Conservation (phyloP, 768 basidiomycete genomes). For the Naganishia onofrii region DNA sequence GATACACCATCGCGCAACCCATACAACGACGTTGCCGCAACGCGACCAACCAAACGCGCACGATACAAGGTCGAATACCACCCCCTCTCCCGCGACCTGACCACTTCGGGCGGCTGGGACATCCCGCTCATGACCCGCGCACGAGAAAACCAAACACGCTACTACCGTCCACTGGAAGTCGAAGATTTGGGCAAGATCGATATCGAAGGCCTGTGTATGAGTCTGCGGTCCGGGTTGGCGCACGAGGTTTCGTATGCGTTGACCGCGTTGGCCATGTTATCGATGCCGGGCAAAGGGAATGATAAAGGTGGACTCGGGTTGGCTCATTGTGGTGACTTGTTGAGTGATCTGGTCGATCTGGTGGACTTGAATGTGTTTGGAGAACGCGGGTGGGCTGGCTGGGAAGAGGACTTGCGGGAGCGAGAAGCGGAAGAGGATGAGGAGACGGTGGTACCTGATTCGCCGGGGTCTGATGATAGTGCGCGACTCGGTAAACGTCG, state of each 20-base stretch:
- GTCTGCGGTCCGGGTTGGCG: constrained; percentile 76
- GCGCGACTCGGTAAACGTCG: not conserved
- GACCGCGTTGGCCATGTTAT: constrained; percentile 77
- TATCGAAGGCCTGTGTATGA: constrained; percentile 89
- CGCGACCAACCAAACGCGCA: constrained; percentile 45
- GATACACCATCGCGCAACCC: not conserved
- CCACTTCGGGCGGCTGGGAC: constrained; percentile 78
- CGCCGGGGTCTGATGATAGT: not conserved
- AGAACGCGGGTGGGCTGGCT: constrained; percentile 42
- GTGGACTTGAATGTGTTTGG: constrained; percentile 76
- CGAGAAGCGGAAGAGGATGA: constrained; percentile 27
- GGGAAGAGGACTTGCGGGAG: constrained; percentile 48
- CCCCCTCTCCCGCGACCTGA: constrained; percentile 71
- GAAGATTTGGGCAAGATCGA: constrained; percentile 81
- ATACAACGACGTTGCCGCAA: constrained; percentile 20
- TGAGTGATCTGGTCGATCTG: constrained; percentile 82
- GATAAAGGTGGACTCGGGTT: constrained; percentile 55
- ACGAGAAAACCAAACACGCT: constrained; percentile 22
- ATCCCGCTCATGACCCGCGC: constrained; percentile 62
- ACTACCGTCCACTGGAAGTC: constrained; percentile 19
- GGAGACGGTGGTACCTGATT: not conserved
- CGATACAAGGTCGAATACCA: constrained; percentile 85
- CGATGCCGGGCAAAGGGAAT: constrained; percentile 48
- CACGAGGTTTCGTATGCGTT: constrained; percentile 85
- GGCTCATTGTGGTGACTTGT: constrained; percentile 69